Evolutionary conservation across 805 yeast species (phyloP).

Genomic region (Candida nemodendra): DNA sequence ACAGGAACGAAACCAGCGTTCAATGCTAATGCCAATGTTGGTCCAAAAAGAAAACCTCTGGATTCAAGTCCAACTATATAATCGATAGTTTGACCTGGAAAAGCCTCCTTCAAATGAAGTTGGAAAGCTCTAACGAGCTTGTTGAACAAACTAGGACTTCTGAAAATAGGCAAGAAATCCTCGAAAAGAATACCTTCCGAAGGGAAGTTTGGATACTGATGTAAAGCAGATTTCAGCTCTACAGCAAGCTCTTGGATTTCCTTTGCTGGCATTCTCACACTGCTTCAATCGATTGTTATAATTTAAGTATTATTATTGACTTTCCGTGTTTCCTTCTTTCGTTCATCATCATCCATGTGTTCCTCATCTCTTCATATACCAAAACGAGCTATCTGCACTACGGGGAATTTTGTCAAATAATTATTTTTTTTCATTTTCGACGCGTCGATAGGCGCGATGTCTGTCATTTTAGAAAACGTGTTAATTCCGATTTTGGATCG

Average conservation of each 20-base stretch:
- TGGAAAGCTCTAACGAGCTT: conserved; percentile 79
- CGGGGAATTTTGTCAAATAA: too few relatives aligned
- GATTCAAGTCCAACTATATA: conserved; percentile 93
- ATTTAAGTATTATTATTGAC: not conserved
- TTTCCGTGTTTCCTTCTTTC: conserved; percentile 1
- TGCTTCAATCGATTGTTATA: not conserved
- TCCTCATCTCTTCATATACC: too few relatives aligned
- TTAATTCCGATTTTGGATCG: too few relatives aligned
- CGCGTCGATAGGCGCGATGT: too few relatives aligned
- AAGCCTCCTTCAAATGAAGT: conserved; percentile 59
- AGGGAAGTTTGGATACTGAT: conserved; percentile 94
- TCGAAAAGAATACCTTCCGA: conserved; percentile 89
- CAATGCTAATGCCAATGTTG: conserved; percentile 85
- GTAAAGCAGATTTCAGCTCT: conserved; percentile 53
- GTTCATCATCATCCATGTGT: too few relatives aligned
- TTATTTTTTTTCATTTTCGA: too few relatives aligned
- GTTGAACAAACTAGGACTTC: conserved; percentile 76
- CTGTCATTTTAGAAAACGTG: too few relatives aligned
- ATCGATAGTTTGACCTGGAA: conserved; percentile 60
- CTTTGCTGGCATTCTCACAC: not conserved
- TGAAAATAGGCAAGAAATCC: conserved; percentile 93
- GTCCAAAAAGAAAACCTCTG: conserved; percentile 96
- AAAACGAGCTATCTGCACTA: too few relatives aligned
- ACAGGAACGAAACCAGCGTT: conserved; percentile 92
- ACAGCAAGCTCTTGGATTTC: conserved; percentile 36